Evolutionary conservation across 2,329 filamentous ascomycete species (phyloP), one percentile per base, ranked within the genome.

Genomic region (Chrysoporthe puriensis): DNA sequence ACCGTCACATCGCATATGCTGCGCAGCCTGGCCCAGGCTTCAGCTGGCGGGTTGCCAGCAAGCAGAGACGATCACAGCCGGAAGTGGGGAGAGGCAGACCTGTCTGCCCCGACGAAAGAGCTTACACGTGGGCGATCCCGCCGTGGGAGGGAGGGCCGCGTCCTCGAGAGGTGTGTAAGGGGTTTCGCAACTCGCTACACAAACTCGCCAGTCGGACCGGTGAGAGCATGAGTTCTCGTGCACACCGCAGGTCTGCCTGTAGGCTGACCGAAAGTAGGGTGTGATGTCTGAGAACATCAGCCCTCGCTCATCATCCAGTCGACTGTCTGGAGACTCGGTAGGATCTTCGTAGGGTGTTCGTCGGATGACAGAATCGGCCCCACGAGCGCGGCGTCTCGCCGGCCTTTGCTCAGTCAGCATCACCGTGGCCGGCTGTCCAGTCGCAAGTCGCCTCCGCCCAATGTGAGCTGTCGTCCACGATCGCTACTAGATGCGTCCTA

Each of bases 51-150:
- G 16, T 32, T 57, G 54, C 34, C 34, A 40, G 54, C 54, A 7
- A 32, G 32, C 26, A 32, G 54, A 40, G 54, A 57, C 34, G 54
- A 57, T 57, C 54, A 57, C 54, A 57, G 54, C 54, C 16, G 13
- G 54, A 57, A 36, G 34, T n/a, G 34, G 54, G 14, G 34, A 6
- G 13, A 52, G 21, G 50, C 50, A 54, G 50, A 54, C 54, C 16
- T 9, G 32, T 11, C 54, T 36, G 34, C 16, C 18, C n/a, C 32
- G 34, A 13, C 34, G 26, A 18, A 57, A 36, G 34, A 16, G 54
- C 34, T 11, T 40, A 57, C 34, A 36, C 26, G 7, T 57, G 54
- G 54, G 16, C 8, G 54, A 57, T 57, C 34, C 54, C 54, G 32
- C 32, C 14, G 14, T 57, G 16, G 32, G 32, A 57, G 52, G 32